Conservation (phyloP, 2,329 filamentous ascomycete species). For the Pyricularia sp. region DNA sequence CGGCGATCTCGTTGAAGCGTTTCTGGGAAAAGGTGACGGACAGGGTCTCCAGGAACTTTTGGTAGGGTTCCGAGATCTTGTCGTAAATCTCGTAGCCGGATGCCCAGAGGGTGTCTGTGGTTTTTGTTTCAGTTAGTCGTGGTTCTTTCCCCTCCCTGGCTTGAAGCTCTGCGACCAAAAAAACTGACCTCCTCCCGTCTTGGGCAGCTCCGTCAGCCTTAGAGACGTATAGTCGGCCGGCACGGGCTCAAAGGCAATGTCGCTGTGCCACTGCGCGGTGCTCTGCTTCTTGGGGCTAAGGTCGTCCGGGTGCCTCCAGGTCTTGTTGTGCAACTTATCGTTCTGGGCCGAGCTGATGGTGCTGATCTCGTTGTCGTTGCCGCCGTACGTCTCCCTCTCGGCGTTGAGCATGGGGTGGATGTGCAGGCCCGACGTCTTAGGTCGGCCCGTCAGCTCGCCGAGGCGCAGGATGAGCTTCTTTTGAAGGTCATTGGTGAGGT, state of each 20-base stretch:
- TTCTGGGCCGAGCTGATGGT: slow-evolving; percentile 45
- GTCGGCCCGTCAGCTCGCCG: slow-evolving; percentile 50
- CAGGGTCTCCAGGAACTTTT: slow-evolving; percentile 47
- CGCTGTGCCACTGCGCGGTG: slow-evolving; percentile 38
- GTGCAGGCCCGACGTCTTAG: slow-evolving; percentile 46
- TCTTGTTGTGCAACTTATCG: slow-evolving; percentile 26
- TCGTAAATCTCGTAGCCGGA: slow-evolving; percentile 61
- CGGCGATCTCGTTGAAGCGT: slow-evolving; percentile 37
- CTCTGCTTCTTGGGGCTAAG: slow-evolving; percentile 23
- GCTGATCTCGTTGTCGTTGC: slow-evolving; percentile 44
- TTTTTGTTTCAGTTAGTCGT: too few species aligned
- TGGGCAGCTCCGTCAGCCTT: slow-evolving; percentile 36
- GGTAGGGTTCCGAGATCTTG: slow-evolving; percentile 45
- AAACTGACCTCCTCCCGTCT: slow-evolving; percentile 22
- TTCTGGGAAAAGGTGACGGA: slow-evolving; percentile 46
- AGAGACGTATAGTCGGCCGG: slow-evolving; percentile 45
- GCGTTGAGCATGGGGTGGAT: slow-evolving; percentile 51
- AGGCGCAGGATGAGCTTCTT: slow-evolving; percentile 50
- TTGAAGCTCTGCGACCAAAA: too few species aligned
- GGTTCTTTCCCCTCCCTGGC: too few species aligned
- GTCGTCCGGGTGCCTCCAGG: slow-evolving; percentile 9
- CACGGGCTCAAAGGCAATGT: slow-evolving; percentile 43
- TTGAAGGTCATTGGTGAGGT: slow-evolving; percentile 47
- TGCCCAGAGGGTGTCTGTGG: slow-evolving; percentile 52
- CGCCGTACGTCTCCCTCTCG: slow-evolving; percentile 37